Evolutionary conservation across 768 basidiomycete species (phyloP).

Genomic region (Porphyrellus cyaneotinctus): DNA sequence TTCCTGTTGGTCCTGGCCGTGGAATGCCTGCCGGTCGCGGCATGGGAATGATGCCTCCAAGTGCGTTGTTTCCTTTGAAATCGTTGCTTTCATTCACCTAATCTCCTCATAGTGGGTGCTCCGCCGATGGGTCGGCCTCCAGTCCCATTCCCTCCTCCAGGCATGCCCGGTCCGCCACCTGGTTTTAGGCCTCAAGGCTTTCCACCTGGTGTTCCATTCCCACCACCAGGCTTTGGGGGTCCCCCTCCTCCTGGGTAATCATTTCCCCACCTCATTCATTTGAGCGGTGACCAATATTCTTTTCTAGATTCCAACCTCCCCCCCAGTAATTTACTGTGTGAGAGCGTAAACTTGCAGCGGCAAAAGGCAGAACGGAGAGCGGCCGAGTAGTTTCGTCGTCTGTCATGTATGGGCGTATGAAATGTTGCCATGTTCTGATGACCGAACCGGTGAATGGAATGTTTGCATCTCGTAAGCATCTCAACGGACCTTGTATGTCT

Average conservation of each 20-base stretch:
- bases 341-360: slow-evolving; percentile 9
- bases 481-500: slow-evolving; percentile 17
- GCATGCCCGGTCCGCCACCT: slow-evolving; percentile 84
- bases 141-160: slow-evolving; percentile 58
- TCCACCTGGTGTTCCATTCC: slow-evolving; percentile 76
- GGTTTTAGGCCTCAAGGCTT: slow-evolving; percentile 83
- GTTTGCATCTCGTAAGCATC: slow-evolving; percentile 11
- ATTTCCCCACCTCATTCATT: background rate
- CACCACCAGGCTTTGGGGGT: slow-evolving; percentile 75
- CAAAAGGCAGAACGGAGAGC: slow-evolving; percentile 22
- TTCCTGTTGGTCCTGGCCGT: slow-evolving; percentile 85
- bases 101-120: slow-evolving; percentile 46
- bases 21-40: slow-evolving; percentile 96
- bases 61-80: slow-evolving; percentile 41
- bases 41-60: slow-evolving; percentile 91
- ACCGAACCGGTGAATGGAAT: slow-evolving; percentile 20
- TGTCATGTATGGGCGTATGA: slow-evolving; percentile 19
- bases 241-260: slow-evolving; percentile 85
- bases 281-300: slow-evolving; percentile 2
- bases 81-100: slow-evolving; percentile 14
- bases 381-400: slow-evolving; percentile 24
- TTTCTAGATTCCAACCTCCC: slow-evolving; percentile 45
- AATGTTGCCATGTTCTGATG: slow-evolving; percentile 23
- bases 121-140: slow-evolving; percentile 65
- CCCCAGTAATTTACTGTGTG: slow-evolving; percentile 33